Base-by-base conservation (phyloP, 2,329 filamentous ascomycete genomes). In the Ciborinia camelliae region DNA sequence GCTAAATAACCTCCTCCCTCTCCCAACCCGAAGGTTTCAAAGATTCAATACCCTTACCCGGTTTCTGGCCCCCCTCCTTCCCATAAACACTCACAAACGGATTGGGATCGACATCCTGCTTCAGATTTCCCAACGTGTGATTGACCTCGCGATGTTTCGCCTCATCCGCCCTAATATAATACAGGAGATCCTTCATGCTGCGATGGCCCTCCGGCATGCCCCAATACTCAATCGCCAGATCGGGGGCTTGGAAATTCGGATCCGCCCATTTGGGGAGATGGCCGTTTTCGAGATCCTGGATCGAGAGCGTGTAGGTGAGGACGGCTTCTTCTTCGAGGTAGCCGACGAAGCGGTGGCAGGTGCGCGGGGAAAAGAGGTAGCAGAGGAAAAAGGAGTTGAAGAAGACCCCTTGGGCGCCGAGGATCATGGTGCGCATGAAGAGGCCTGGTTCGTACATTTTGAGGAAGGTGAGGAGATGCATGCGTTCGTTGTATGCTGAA, bases 241-340 rank as follows among this genome's bases (percentile, higher is more conserved):
- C 91, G 0, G 95, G 95, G 3, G 95, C 91, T 62, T 83, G 72
- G 73, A 96, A 88, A 9, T 87, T 84, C 1, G 71, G 70, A 80
- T 86, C 82, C 32, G 85, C 81, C 93, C 95, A 99, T 71, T 86
- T 86, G 0, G 93, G 92, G 18, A 97, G 80, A 65, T 86, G 84
- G n/a, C 94, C 94, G 3, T 84, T 82, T 65, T 98, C 93, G 30
- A 99, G 84, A 74, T 98, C 95, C 70, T 87, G 82, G 72, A 98
- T 90, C 67, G 92, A 91, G 58, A 92, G 87, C 0, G 92, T 95
- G 80, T 99, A 99, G 0, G 95, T 99, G 74, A 96, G 85, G 1
- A 98, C 94, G 10, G 95, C 95, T 77, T 99, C 95, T 76, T 99
- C 95, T 77, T 99, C 95, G 15, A 99, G 86, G 72, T 98, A 98